A percentile compares a stretch with the other conserved stretches of the same genome.
These are phyloP conservation scores for Coniosporium apollinis DNA, from an alignment of 495 filamentous ascomycete species.

Conservation along the genomic window DNA sequence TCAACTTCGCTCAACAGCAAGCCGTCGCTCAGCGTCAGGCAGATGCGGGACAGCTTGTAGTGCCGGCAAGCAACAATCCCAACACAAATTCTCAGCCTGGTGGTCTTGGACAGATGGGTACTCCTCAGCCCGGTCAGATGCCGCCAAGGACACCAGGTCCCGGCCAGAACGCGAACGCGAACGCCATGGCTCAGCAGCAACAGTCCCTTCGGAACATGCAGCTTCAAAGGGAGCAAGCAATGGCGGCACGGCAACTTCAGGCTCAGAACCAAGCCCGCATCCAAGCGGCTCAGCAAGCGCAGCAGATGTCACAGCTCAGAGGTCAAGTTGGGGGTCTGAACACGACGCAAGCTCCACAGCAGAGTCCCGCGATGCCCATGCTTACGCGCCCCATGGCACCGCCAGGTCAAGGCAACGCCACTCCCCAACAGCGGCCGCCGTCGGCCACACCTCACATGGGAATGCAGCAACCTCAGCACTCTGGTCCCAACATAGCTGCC, in stretches of 20 bases:
- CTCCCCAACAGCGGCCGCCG: conserved; percentile 13
- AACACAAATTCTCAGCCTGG: conserved; percentile 29
- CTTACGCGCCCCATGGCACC: conserved; percentile 40
- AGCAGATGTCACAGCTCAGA: conserved; percentile 25
- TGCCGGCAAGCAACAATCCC: conserved; percentile 43
- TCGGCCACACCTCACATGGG: conserved; percentile 8
- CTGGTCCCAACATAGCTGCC: conserved; percentile 9
- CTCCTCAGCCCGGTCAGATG: background rate
- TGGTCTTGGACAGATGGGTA: conserved; percentile 17
- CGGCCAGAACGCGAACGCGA: conserved; percentile 27
- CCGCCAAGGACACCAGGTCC: conserved; percentile 22
- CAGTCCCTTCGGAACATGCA: conserved; percentile 20
- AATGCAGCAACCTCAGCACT: conserved; percentile 6
- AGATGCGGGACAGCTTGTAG: conserved; percentile 47
- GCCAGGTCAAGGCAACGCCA: conserved; percentile 14
- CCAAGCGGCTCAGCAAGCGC: conserved; percentile 14
- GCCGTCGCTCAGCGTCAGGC: conserved; percentile 44
- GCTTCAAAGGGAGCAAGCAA: conserved; percentile 24
- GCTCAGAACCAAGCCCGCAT: conserved; percentile 17
- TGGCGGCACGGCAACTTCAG: conserved; percentile 18
- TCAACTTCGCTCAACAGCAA: conserved; percentile 43
- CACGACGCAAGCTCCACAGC: conserved; percentile 28
- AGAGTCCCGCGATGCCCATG: conserved; percentile 41
- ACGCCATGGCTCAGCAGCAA: conserved; percentile 28
- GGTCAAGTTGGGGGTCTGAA: conserved; percentile 31